Percentiles rank a stretch among this genome's conserved stretches.
Conservation (phyloP, 2,329 filamentous ascomycete species). For the Pseudogymnoascus sp. region DNA sequence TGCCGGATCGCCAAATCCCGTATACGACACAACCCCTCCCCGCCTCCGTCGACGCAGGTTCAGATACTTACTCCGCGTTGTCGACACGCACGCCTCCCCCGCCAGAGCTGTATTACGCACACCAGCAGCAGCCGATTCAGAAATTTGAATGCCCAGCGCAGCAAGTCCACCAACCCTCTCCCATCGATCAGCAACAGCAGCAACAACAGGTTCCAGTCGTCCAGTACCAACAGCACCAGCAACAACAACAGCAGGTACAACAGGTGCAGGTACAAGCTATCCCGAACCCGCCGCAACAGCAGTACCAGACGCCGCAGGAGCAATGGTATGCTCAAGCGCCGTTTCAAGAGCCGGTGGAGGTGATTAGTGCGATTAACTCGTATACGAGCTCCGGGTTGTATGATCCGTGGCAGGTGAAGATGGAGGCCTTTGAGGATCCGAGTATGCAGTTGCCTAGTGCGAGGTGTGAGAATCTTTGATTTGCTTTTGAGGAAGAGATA, state of each 20-base stretch:
- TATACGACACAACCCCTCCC: slow-evolving; percentile 42
- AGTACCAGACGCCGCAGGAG: slow-evolving; percentile 35
- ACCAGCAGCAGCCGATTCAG: slow-evolving; percentile 41
- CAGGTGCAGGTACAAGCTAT: background rate
- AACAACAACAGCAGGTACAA: background rate
- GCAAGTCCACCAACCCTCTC: slow-evolving; percentile 36
- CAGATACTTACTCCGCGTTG: slow-evolving; percentile 47
- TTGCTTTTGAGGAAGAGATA: too few species aligned
- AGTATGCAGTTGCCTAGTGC: slow-evolving; percentile 51
- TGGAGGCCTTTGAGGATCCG: slow-evolving; percentile 46
- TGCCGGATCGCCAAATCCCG: slow-evolving; percentile 40
- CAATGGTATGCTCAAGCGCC: slow-evolving; percentile 44
- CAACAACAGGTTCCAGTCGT: slow-evolving; percentile 30
- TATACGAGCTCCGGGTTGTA: slow-evolving; percentile 42
- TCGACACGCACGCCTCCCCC: slow-evolving; percentile 45
- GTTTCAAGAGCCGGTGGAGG: slow-evolving; percentile 50
- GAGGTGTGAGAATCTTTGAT: slow-evolving; percentile 47
- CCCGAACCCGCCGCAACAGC: slow-evolving; percentile 31
- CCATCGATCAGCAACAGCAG: slow-evolving; percentile 30
- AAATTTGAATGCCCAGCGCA: slow-evolving; percentile 30
- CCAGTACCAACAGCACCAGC: slow-evolving; percentile 23
- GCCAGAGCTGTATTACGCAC: slow-evolving; percentile 49
- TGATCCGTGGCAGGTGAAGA: slow-evolving; percentile 46
- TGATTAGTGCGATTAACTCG: slow-evolving; percentile 44
- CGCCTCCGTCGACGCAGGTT: slow-evolving; percentile 48